Evolutionary conservation across 2,329 filamentous ascomycete species (phyloP).

Genomic region (Cryphonectria parasitica): DNA sequence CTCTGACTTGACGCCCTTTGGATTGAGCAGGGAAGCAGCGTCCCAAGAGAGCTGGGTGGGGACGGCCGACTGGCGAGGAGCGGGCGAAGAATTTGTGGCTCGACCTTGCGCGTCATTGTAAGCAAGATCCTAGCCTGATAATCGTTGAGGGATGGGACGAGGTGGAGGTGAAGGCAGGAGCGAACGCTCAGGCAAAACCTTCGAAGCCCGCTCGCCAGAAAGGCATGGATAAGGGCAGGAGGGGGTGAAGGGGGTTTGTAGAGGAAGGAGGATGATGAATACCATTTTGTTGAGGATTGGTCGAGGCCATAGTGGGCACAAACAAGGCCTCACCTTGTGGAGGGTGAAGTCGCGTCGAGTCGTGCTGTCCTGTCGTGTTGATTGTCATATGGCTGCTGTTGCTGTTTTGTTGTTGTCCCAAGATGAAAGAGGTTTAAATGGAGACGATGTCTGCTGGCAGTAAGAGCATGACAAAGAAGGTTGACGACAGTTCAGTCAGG

Average conservation of each 20-base stretch:
- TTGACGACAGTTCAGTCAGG: not conserved
- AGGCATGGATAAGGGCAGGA: not conserved
- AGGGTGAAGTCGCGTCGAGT: not conserved
- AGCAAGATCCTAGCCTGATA: conserved; percentile 32
- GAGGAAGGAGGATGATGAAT: conserved; percentile 29
- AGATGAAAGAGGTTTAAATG: not conserved
- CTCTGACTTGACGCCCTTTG: conserved; percentile 39
- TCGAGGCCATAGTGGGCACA: conserved; percentile 39
- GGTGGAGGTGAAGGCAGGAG: not conserved
- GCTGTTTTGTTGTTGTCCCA: conserved; percentile 3
- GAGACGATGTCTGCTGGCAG: not conserved
- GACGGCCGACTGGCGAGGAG: not conserved
- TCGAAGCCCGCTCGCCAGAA: not conserved
- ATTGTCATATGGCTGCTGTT: not conserved
- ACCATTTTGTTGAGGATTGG: conserved; percentile 40
- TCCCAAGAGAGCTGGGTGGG: conserved; percentile 44
- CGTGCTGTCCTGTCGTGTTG: not conserved
- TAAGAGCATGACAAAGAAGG: conserved; percentile 23
- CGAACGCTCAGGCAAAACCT: not conserved
- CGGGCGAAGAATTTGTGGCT: conserved; percentile 29
- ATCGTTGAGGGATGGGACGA: conserved; percentile 22
- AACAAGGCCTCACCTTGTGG: not conserved
- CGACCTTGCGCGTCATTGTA: conserved; percentile 34
- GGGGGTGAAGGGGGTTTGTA: not conserved
- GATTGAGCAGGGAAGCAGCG: conserved; percentile 47